Evolutionary conservation across 176 grass and related monocot genomes (phyloP).

Genomic region (Neostapfia colusana): DNA sequence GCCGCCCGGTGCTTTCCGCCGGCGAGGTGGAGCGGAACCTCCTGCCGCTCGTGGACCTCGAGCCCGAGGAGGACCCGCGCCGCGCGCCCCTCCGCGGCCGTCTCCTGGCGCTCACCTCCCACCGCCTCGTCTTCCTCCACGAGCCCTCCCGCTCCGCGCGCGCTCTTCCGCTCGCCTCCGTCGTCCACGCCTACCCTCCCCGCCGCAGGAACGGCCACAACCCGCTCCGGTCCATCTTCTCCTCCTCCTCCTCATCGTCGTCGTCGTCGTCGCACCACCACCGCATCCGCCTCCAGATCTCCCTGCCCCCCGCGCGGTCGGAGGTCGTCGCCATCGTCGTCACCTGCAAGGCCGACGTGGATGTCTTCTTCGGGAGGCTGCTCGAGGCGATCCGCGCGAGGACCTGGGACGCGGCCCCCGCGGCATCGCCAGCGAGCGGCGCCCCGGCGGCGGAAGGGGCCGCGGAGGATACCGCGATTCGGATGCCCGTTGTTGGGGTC

Average conservation of each 20-base stretch:
- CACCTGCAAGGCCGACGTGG: slow-evolving; percentile 75
- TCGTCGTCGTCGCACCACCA: slow-evolving; percentile 43
- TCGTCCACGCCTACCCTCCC: slow-evolving; percentile 69
- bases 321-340: slow-evolving; percentile 73
- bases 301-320: slow-evolving; percentile 56
- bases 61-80: slow-evolving; percentile 62
- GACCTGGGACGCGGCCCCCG: slow-evolving; percentile 60
- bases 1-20: slow-evolving; percentile 62
- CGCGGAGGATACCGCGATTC: slow-evolving; percentile 50
- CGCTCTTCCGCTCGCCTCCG: slow-evolving; percentile 59
- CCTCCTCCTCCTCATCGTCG: not conserved
- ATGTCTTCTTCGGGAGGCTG: slow-evolving; percentile 80
- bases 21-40: slow-evolving; percentile 84
- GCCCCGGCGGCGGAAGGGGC: slow-evolving; percentile 26
- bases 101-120: slow-evolving; percentile 86
- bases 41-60: slow-evolving; percentile 71
- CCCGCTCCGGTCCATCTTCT: slow-evolving; percentile 47
- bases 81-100: slow-evolving; percentile 56
- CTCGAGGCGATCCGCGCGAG: slow-evolving; percentile 75
- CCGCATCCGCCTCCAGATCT: slow-evolving; percentile 75
- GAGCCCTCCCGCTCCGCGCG: slow-evolving; percentile 61
- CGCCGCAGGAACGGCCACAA: slow-evolving; percentile 52
- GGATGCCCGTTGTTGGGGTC: slow-evolving; percentile 82
- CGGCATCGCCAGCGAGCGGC: slow-evolving; percentile 32
- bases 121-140: slow-evolving; percentile 88